Percentiles rank a stretch among this genome's conserved stretches.
These are phyloP conservation scores for Fennellomyces sp. DNA, from an alignment of 371 early-diverging fungal genomes.

Conservation along the genomic window DNA sequence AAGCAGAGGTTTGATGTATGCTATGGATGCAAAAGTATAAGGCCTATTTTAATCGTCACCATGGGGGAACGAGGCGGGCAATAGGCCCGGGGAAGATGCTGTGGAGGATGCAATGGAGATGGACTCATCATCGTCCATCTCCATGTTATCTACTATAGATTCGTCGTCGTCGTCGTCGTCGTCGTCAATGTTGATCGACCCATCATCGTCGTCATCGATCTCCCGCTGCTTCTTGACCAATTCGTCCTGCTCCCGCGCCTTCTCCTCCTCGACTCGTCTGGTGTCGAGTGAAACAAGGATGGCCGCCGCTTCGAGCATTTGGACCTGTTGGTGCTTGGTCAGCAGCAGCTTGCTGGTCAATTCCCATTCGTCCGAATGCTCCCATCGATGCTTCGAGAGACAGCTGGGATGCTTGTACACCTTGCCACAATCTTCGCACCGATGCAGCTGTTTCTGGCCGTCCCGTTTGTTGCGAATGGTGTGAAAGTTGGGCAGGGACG, in stretches of 20 bases:
- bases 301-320: conserved; percentile 64
- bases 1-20: no score
- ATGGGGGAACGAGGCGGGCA: conserved; percentile 9
- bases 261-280: conserved; percentile 15
- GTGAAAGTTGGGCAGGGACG: neutral
- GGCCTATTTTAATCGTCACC: neutral
- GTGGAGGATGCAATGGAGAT: conserved; percentile 1
- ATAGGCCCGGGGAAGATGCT: neutral
- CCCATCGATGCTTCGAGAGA: conserved; percentile 74
- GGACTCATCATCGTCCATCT: conserved; percentile 10
- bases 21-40: neutral
- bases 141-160: conserved; percentile 6
- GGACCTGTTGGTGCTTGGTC: conserved; percentile 78
- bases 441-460: conserved; percentile 9
- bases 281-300: conserved; percentile 53
- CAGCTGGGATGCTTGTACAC: conserved; percentile 61
- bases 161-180: conserved; percentile 17
- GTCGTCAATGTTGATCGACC: conserved; percentile 14
- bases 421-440: conserved; percentile 60
- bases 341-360: conserved; percentile 62
- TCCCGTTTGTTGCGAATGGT: conserved; percentile 2
- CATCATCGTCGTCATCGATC: conserved; percentile 13
- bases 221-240: neutral
- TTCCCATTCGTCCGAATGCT: conserved; percentile 74
- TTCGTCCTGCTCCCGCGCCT: conserved; percentile 17